Conservation (phyloP, 192 early-diverging fungal genomes). For the Backusella tarrabulga region DNA sequence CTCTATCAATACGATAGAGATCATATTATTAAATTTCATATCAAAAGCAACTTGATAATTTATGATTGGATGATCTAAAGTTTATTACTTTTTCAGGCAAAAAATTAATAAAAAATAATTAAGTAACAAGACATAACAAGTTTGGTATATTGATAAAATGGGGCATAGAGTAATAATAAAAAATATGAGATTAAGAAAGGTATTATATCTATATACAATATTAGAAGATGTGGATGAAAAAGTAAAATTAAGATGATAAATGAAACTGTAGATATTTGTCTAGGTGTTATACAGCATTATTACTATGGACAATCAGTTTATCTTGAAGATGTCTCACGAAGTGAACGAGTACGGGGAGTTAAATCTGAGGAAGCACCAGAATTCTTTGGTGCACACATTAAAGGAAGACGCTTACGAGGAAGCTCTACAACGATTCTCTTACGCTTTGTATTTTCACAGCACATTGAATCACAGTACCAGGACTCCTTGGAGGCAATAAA, state of each 20-base stretch:
- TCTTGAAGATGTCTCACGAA: conserved; percentile 3
- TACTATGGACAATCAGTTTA: not conserved
- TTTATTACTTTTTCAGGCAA: not conserved
- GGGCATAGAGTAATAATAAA: not conserved
- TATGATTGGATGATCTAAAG: not conserved
- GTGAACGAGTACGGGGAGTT: conserved; percentile 10
- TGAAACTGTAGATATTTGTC: not conserved
- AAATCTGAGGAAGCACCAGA: not conserved
- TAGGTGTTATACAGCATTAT: not conserved
- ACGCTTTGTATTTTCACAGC: conserved; percentile 52
- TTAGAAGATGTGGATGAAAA: not conserved
- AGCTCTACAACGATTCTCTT: conserved; percentile 59
- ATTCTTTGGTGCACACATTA: conserved; percentile 56
- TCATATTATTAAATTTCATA: no score
- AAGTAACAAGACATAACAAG: not conserved
- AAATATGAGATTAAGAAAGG: not conserved
- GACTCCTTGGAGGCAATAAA: conserved; percentile 41
- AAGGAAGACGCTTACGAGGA: conserved; percentile 57
- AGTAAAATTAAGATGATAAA: not conserved
- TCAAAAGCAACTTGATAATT: not conserved
- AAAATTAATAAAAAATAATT: not conserved
- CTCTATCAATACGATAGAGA: no score
- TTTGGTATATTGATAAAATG: not conserved
- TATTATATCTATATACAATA: not conserved
- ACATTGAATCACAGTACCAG: conserved; percentile 63